These are phyloP conservation scores for Botrytis deweyae DNA, from an alignment of 2,329 filamentous ascomycete species.

Conservation along the genomic window DNA sequence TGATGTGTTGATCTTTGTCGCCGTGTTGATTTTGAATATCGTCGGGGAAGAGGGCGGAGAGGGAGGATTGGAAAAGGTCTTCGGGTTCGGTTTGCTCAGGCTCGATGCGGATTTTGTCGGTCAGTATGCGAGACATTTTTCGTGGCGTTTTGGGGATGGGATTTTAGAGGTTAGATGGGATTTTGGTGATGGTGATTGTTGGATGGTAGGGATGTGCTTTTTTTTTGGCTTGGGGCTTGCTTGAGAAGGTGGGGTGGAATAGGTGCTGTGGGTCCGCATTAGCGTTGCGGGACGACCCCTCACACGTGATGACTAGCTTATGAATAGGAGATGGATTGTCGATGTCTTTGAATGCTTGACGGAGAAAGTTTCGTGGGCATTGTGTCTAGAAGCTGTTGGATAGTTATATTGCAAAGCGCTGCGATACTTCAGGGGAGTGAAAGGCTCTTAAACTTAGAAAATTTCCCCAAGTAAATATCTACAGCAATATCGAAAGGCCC, in stretches of 20 bases:
- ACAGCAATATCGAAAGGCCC: neutral
- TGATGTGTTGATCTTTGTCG: slow-evolving; percentile 54
- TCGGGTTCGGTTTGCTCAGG: slow-evolving; percentile 48
- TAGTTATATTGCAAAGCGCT: too few species aligned
- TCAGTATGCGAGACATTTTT: slow-evolving; percentile 45
- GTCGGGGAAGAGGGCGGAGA: slow-evolving; percentile 66
- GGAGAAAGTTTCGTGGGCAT: neutral
- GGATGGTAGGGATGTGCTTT: slow-evolving; percentile 1
- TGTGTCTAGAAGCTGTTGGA: neutral
- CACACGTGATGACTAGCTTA: neutral
- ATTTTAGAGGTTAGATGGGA: neutral
- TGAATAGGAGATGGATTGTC: neutral
- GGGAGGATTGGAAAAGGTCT: slow-evolving; percentile 58
- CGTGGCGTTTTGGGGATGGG: neutral
- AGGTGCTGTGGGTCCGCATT: neutral
- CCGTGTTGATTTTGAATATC: slow-evolving; percentile 62
- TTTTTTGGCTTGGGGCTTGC: neutral
- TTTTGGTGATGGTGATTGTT: neutral
- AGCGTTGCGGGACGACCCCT: neutral
- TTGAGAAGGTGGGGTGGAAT: neutral
- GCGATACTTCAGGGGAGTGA: neutral
- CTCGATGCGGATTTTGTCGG: slow-evolving; percentile 46
- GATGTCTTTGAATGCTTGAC: neutral
- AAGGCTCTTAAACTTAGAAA: neutral
- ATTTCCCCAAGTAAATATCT: neutral